Base-by-base conservation (phyloP, 208 protist species). In the Crithidia fasciculata region DNA sequence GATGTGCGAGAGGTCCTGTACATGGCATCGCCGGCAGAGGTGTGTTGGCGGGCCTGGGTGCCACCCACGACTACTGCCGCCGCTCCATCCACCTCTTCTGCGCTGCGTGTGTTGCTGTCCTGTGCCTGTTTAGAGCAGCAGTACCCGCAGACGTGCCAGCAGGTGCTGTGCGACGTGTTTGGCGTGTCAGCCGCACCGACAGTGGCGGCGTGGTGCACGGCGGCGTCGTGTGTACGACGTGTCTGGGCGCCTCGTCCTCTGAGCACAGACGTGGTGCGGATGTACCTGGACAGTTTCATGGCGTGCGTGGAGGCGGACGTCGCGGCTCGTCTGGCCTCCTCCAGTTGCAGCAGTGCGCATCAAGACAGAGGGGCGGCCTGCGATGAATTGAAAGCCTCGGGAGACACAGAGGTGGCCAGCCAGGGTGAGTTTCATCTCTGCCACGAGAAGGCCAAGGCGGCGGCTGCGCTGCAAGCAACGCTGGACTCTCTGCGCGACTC, bases 11-110 rank as follows among this genome's bases (percentile, higher is more conserved):
- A 64, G 15, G 28, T 77, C 9, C 8, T 77, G 44, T 37, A 68
- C 71, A 69, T 94, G 80, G 81, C 80, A 3, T 75, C 70, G 3
- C 76, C 81, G 10, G 69, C 54, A 13, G 76, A 85, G 40, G 79
- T 94, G 58, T 89, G 80, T 53, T 94, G 89, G 84, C n/a, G 41
- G 28, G 43, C 70, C 43, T 76, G 63, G 66, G 44, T n/a, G 65
- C 10, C 62, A 0, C 5, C 41, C 2, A 15, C 28, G 28, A 28
- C 28, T 28, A 28, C 74, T 15, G 4, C 60, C 19, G 3, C 47
- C 10, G 10, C 49, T 8, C 64, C 16, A 65, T 71, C 39, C 53
- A 69, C 37, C 15, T 36, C 65, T 15, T 28, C 53, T 13, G 28
- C 28, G 28, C 28, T 28, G 28, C 28, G 28, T 28, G 28, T 28